Conservation (phyloP, 306 rosid genomes). For the Rubus parviflorus region DNA sequence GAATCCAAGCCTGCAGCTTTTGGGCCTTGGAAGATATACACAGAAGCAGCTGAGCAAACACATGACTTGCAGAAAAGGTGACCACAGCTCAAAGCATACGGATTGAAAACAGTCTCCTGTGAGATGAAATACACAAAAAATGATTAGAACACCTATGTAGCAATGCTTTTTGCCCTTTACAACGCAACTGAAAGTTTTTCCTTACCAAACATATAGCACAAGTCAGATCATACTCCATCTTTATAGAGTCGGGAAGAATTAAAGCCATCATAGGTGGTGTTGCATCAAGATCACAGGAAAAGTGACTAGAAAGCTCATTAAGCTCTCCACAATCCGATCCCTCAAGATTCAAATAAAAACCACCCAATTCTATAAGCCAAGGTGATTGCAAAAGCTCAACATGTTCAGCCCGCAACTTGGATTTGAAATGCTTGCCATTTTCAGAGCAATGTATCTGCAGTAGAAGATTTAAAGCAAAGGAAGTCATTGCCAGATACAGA, state of each 20-base stretch:
- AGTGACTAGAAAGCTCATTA: conserved; percentile 50
- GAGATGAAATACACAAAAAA: conserved; percentile 23
- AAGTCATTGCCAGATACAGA: conserved; percentile 11
- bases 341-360: conserved; percentile 68
- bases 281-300: conserved; percentile 51
- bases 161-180: conserved; percentile 6
- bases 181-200: conserved; percentile 20
- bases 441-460: conserved; percentile 69
- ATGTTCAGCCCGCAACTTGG: conserved; percentile 70
- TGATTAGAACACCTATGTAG: background rate
- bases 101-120: conserved; percentile 73
- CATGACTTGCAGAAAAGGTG: conserved; percentile 93
- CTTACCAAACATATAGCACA: conserved; percentile 95
- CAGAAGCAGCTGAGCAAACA: conserved; percentile 86
- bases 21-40: conserved; percentile 72
- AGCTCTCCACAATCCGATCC: conserved; percentile 43
- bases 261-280: conserved; percentile 53
- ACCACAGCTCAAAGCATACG: conserved; percentile 87
- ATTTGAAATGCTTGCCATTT: conserved; percentile 71
- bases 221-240: conserved; percentile 67
- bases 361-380: conserved; percentile 90
- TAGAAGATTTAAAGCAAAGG: conserved; percentile 14
- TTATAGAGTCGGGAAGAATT: conserved; percentile 66
- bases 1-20: conserved; percentile 60
- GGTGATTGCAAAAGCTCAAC: conserved; percentile 87